Percentiles rank a stretch among this genome's conserved stretches.
These are phyloP conservation scores for Coniochaeta sp. DNA, from an alignment of 2,329 filamentous ascomycete species.

Conservation along the genomic window DNA sequence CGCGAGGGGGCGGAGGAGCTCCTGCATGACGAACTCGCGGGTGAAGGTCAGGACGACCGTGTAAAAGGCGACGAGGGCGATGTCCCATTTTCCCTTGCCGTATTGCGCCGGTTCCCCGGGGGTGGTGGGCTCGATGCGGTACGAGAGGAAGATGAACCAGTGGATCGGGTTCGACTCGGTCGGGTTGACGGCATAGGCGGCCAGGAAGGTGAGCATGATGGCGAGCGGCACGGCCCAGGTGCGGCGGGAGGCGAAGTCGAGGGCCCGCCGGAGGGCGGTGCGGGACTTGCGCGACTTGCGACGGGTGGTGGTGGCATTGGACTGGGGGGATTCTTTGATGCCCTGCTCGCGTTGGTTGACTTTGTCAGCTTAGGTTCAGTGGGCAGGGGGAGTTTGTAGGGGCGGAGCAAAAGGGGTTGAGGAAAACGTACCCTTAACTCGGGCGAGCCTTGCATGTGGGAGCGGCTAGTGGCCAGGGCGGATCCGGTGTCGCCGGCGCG, in stretches of 20 bases:
- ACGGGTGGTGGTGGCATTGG: slow-evolving; percentile 12
- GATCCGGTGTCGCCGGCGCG: slow-evolving; percentile 49
- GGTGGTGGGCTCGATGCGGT: slow-evolving; percentile 54
- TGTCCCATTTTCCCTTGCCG: slow-evolving; percentile 77
- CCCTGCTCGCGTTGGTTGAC: slow-evolving; percentile 10
- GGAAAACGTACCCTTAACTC: slow-evolving; percentile 5
- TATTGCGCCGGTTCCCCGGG: slow-evolving; percentile 56
- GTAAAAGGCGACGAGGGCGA: slow-evolving; percentile 86
- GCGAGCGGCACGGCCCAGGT: slow-evolving; percentile 62
- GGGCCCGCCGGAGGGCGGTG: slow-evolving; percentile 45
- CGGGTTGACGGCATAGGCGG: slow-evolving; percentile 69
- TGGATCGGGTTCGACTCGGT: slow-evolving; percentile 70
- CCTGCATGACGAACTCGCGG: slow-evolving; percentile 93
- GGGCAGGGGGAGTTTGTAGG: slow-evolving; percentile 3
- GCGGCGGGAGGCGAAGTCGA: slow-evolving; percentile 46
- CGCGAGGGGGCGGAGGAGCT: slow-evolving; percentile 71
- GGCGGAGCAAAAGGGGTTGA: slow-evolving; percentile 3
- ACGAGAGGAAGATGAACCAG: slow-evolving; percentile 84
- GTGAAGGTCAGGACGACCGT: slow-evolving; percentile 86
- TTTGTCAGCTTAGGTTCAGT: too few species aligned
- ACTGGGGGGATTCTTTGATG: slow-evolving; percentile 12
- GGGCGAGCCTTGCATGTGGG: slow-evolving; percentile 29
- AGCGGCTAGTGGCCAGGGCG: slow-evolving; percentile 43
- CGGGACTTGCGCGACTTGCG: slow-evolving; percentile 46
- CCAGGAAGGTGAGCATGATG: slow-evolving; percentile 55